phyloP scores from a whole-genome alignment of 352 stramenopile genomes.

The Blastocystis sp. region DNA sequence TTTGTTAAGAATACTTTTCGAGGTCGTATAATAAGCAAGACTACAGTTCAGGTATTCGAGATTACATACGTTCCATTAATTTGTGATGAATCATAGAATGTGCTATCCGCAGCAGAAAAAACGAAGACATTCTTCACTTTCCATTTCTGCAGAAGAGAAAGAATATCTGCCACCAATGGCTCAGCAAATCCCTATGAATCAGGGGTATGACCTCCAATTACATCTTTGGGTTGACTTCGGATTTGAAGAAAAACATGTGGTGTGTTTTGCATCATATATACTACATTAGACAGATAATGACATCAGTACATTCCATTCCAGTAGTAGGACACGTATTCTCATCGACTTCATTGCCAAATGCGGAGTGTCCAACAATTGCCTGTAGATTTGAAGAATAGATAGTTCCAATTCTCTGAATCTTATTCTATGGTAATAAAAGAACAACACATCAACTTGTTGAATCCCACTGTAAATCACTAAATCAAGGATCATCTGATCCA shows the following conservation, averaged over 20 bases:
- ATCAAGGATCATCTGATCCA: constrained; percentile 55
- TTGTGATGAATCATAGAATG: constrained; percentile 20
- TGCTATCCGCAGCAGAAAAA: constrained; percentile 10
- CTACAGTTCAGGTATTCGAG: background rate
- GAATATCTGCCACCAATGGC: background rate
- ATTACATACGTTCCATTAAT: background rate
- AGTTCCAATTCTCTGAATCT: background rate
- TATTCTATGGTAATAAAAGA: background rate
- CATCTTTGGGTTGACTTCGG: constrained; percentile 25
- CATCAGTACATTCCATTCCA: background rate
- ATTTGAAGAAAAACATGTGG: background rate
- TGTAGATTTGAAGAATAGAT: background rate
- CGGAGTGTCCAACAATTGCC: background rate
- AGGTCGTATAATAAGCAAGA: constrained; percentile 48
- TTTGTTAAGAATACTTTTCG: background rate
- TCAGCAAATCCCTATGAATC: background rate
- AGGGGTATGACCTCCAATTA: background rate
- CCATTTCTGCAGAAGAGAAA: background rate
- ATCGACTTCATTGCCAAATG: background rate
- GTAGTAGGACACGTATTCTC: background rate
- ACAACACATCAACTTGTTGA: background rate
- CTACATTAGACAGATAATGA: background rate
- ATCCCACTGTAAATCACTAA: constrained; percentile 10
- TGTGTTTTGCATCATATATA: background rate
- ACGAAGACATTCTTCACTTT: background rate